phyloP scores from a whole-genome alignment of 2,329 filamentous ascomycete genomes.

The Phoma herbarum region DNA sequence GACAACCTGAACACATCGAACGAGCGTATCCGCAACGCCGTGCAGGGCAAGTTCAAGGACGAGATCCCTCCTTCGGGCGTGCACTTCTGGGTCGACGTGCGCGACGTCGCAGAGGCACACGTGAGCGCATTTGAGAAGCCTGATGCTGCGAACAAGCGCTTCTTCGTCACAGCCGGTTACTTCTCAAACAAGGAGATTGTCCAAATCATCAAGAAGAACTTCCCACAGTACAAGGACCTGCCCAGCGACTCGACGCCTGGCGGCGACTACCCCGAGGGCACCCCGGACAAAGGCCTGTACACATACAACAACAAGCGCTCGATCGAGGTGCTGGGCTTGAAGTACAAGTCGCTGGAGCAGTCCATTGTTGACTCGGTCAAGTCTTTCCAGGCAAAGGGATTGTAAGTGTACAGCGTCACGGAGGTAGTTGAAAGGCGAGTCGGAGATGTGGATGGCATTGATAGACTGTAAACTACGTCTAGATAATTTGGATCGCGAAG shows the following conservation, averaged over 20 bases:
- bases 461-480: conserved; percentile 26
- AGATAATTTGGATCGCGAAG: background rate
- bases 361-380: conserved; percentile 70
- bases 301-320: conserved; percentile 65
- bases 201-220: conserved; percentile 64
- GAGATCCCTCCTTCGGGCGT: conserved; percentile 66
- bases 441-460: conserved; percentile 10
- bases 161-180: conserved; percentile 66
- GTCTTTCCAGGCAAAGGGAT: conserved; percentile 65
- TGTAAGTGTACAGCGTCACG: conserved; percentile 38
- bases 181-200: conserved; percentile 69
- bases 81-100: conserved; percentile 59
- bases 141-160: conserved; percentile 68
- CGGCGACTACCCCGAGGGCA: conserved; percentile 58
- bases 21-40: conserved; percentile 68
- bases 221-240: conserved; percentile 63
- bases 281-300: conserved; percentile 52
- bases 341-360: conserved; percentile 67
- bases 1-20: conserved; percentile 78
- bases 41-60: conserved; percentile 68
- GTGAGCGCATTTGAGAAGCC: conserved; percentile 66
- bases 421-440: background rate
- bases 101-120: conserved; percentile 69
- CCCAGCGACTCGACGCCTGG: conserved; percentile 55
- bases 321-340: conserved; percentile 65